A percentile compares a stretch with the other conserved stretches of the same genome.
Evolutionary conservation across 2,329 filamentous ascomycete species (phyloP).

Genomic region (Fulvia fulva): DNA sequence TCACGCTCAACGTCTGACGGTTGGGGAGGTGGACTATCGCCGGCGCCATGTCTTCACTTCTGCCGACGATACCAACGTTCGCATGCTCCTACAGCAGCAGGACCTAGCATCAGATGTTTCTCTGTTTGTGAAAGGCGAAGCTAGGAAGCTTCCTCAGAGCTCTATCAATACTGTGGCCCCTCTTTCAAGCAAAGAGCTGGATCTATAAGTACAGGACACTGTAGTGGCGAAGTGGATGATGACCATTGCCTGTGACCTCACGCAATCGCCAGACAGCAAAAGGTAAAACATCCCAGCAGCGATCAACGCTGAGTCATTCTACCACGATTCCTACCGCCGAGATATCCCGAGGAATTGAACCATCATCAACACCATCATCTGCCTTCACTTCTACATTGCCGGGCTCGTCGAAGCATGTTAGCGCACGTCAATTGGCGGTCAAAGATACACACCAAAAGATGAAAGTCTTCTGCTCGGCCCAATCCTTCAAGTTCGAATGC

Average conservation of each 20-base stretch:
- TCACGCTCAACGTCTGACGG: constrained; percentile 76
- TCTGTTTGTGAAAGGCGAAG: background rate
- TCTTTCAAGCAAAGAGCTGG: too few species aligned
- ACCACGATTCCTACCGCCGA: too few species aligned
- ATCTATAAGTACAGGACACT: too few species aligned
- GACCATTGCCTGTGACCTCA: too few species aligned
- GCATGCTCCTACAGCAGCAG: background rate
- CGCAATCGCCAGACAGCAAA: too few species aligned
- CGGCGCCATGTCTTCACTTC: constrained; percentile 35
- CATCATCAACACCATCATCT: too few species aligned
- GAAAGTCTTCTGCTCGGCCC: constrained; percentile 4
- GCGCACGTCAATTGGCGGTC: background rate
- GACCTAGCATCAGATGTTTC: background rate
- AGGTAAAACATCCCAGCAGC: too few species aligned
- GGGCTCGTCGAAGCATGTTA: background rate
- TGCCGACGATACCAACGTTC: background rate
- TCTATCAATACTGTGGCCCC: background rate
- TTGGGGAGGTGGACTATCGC: constrained; percentile 71
- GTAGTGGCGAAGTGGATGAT: too few species aligned
- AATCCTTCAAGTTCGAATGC: background rate
- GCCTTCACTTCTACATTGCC: too few species aligned
- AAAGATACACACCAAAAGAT: constrained; percentile 3
- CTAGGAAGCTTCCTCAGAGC: background rate
- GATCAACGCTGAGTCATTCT: too few species aligned
- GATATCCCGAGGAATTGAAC: too few species aligned